A percentile compares a stretch with the other conserved stretches of the same genome.
Evolutionary conservation across 371 early-diverging fungal species (phyloP).

Genomic region (Mortierella sp.): DNA sequence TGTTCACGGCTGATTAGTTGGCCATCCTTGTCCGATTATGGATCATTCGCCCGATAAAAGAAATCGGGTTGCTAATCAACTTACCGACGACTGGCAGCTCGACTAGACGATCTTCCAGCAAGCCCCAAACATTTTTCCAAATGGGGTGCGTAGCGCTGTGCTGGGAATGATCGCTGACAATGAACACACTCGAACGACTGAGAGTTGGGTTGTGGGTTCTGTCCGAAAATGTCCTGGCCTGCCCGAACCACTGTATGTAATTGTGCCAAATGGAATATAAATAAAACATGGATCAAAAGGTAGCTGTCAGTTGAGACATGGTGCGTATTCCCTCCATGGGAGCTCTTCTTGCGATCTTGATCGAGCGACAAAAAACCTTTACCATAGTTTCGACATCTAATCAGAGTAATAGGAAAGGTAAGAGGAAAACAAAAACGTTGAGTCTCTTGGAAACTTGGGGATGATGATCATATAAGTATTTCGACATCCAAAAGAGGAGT

Average conservation of each 20-base stretch:
- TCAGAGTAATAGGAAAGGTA: neutral
- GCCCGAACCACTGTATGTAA: slow-evolving; percentile 63
- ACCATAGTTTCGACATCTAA: slow-evolving; percentile 68
- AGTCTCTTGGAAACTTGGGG: neutral
- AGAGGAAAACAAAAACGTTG: neutral
- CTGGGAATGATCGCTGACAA: slow-evolving; percentile 84
- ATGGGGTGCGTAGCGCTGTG: slow-evolving; percentile 88
- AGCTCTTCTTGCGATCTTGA: neutral
- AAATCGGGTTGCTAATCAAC: neutral
- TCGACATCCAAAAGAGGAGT: neutral
- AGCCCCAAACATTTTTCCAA: slow-evolving; percentile 93
- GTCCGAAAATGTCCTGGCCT: slow-evolving; percentile 82
- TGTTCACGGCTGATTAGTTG: neutral
- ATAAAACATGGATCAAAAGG: slow-evolving; percentile 31
- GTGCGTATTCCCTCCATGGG: too few relatives aligned
- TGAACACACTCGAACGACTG: slow-evolving; percentile 84
- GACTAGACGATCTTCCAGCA: slow-evolving; percentile 77
- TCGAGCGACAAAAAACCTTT: slow-evolving; percentile 3
- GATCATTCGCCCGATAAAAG: slow-evolving; percentile 26
- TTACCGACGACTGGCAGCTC: slow-evolving; percentile 75
- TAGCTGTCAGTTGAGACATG: neutral
- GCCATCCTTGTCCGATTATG: neutral
- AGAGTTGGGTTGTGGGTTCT: slow-evolving; percentile 67
- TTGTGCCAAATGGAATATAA: neutral
- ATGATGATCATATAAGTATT: neutral